Percentiles rank a stretch among this genome's conserved stretches.
phyloP scores from a whole-genome alignment of 2,329 filamentous ascomycete genomes.

The Alternaria triticimaculans region DNA sequence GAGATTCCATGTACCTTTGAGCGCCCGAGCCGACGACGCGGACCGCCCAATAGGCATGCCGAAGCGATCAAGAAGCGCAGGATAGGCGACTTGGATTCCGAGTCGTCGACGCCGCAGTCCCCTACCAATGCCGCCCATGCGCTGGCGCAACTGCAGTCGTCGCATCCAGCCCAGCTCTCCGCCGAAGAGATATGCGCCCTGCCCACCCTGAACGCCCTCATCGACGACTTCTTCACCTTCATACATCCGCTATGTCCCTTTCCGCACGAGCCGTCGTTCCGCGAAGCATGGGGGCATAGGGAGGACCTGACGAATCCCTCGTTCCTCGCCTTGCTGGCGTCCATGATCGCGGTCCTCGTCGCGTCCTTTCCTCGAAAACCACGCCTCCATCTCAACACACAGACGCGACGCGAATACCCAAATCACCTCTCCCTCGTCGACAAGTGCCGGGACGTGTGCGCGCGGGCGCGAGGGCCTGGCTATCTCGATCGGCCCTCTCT shows the following conservation, averaged over 20 bases:
- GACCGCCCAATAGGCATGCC: slow-evolving; percentile 70
- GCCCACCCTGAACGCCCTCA: slow-evolving; percentile 70
- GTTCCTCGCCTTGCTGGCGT: slow-evolving; percentile 74
- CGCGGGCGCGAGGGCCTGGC: slow-evolving; percentile 68
- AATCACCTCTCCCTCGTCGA: slow-evolving; percentile 73
- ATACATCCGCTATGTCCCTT: slow-evolving; percentile 80
- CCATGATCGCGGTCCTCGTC: slow-evolving; percentile 77
- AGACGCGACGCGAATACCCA: slow-evolving; percentile 70
- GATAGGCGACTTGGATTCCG: slow-evolving; percentile 54
- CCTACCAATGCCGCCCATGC: slow-evolving; percentile 62
- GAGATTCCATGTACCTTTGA: slow-evolving; percentile 73
- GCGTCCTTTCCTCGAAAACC: slow-evolving; percentile 78
- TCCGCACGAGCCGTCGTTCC: slow-evolving; percentile 79
- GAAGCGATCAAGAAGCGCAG: slow-evolving; percentile 70
- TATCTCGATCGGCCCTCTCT: slow-evolving; percentile 62
- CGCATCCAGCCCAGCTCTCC: slow-evolving; percentile 56
- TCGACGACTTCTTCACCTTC: slow-evolving; percentile 85
- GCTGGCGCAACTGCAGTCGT: slow-evolving; percentile 57
- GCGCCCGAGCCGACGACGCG: slow-evolving; percentile 67
- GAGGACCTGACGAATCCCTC: slow-evolving; percentile 70
- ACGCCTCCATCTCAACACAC: slow-evolving; percentile 70
- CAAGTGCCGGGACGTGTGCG: slow-evolving; percentile 72
- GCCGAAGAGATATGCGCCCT: slow-evolving; percentile 75
- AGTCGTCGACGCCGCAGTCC: slow-evolving; percentile 55
- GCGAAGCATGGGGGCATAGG: slow-evolving; percentile 69